Base-by-base conservation (phyloP, 192 early-diverging fungal species). In the Rhizophagus sp. region DNA sequence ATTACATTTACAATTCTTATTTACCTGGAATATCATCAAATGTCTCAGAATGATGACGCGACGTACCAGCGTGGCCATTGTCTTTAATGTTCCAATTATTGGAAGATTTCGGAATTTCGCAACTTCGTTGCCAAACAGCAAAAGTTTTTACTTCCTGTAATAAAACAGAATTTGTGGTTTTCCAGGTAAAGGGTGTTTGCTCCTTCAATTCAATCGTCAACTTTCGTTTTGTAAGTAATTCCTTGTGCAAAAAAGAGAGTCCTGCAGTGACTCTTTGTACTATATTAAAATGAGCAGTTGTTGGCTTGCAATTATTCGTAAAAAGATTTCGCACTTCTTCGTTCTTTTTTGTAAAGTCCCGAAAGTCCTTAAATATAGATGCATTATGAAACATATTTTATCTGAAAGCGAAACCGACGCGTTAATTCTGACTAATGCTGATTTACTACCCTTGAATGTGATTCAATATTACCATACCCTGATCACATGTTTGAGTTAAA, bases 211-310 rank as follows among this genome's bases (percentile, higher is more conserved):
- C 70, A 22, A 47, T 39, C 4, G 22, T 1, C 22, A 41, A 39
- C 5, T 25, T 72, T 39, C 47, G 70, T 15, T 61, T 49, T 57
- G 19, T 7, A 57, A 33, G 49, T 33, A 74, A 11, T 57, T 74
- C 25, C 15, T 74, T 24, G 12, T 74, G 49, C 11, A 74, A 39
- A 17, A 13, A 19, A 1, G 73, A 74, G 8, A 74, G 49, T 15
- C 73, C 73, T 9, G 9, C 73, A 57, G 73, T 74, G n/a, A 74
- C 27, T 30, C 73, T 24, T 27, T 74, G 73, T 74, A 74, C n/a
- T 24, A 74, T 74, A 61, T 74, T 74, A 13, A 74, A 74, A 19
- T 27, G 73, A 36, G 73, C 50, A 19, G 50, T 74, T 7, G 73
- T 47, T 74, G 73, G 73, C 39, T 22, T 74, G 49, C 73, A 74